These are phyloP conservation scores for Myxozyma neotropica DNA, from an alignment of 805 yeast species.

Conservation along the genomic window DNA sequence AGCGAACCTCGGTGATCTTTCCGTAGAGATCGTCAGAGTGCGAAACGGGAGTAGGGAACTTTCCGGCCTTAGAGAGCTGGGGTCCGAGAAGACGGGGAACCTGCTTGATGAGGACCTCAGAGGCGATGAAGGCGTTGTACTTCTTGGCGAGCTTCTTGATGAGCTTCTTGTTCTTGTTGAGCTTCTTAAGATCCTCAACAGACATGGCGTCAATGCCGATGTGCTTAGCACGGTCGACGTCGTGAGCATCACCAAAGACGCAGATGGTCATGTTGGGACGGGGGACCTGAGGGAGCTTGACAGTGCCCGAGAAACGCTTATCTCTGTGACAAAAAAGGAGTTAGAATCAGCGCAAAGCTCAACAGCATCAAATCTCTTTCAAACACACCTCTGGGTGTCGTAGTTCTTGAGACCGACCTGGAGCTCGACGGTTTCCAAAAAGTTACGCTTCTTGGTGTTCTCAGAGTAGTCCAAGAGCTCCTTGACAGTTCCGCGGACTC, in stretches of 20 bases:
- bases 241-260: constrained; percentile 99
- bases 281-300: constrained; percentile 97
- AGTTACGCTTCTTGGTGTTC: constrained; percentile 97
- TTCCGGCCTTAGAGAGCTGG: constrained; percentile 99
- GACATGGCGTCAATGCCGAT: constrained; percentile 99
- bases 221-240: constrained; percentile 99
- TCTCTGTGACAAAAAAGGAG: constrained; percentile 52
- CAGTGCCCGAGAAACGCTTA: constrained; percentile 99
- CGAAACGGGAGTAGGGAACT: constrained; percentile 99
- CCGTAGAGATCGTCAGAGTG: constrained; percentile 97
- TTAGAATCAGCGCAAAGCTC: too few species aligned
- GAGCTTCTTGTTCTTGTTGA: constrained; percentile 99
- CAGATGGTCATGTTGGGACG: constrained; percentile 99
- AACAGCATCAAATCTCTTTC: background rate
- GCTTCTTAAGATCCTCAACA: constrained; percentile 98
- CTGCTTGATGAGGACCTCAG: constrained; percentile 98
- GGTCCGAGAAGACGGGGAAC: constrained; percentile 99
- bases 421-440: constrained; percentile 99
- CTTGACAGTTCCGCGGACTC: constrained; percentile 96
- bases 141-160: constrained; percentile 99
- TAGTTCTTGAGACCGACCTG: constrained; percentile 99
- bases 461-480: constrained; percentile 85
- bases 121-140: constrained; percentile 99
- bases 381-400: constrained; percentile 86
- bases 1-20: constrained; percentile 95